Evolutionary conservation across 139 green algal species (phyloP), one percentile per base, ranked within the genome.

Genomic region (Spirogloea muscicola): DNA sequence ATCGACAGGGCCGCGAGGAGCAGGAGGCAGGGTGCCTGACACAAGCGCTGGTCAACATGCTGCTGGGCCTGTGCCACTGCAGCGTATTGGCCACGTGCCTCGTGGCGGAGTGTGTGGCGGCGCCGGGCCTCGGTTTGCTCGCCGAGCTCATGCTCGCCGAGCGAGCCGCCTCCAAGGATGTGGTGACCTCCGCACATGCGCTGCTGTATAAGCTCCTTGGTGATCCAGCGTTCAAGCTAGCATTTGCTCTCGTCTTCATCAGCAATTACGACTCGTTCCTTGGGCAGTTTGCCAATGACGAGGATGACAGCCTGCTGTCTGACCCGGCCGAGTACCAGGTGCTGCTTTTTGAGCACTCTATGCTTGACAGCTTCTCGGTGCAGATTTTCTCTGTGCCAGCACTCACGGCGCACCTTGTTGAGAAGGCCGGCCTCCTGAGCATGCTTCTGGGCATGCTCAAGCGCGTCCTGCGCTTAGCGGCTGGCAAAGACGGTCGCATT

Each of bases 141-240:
- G 33, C 29, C 16, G 38, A 38, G 18, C 48, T 81, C 4, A 65
- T 81, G 48, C 18, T 16, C 21, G 39, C 25, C 6, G 62, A 79
- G 27, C 29, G 21, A 18, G 36, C 16, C 13, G 25, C 77, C 18
- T 18, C 29, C 41, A 18, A n/a, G 39, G 48, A 36, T 1, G 42
- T n/a, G 13, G 51, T 70, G 33, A n/a, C 21, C 0, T 36, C 18
- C 2, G 65, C 37, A 21, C 66, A 81, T 27, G 31, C 48, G 4
- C 74, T 82, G 2, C 49, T 82, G 10, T 82, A 79, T 66, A 82
- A 82, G 67, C 68, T 82, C 3, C 49, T 82, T 36, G 74, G 74
- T 21, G 65, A 77, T 59, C 74, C 74, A 9, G 66, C 44, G 39
- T 82, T 82, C 43, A 82, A 82, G 60, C 18, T 72, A 39, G n/a